Evolutionary conservation across 768 basidiomycete species (phyloP).

Genomic region (Leccinum longicurvipes): DNA sequence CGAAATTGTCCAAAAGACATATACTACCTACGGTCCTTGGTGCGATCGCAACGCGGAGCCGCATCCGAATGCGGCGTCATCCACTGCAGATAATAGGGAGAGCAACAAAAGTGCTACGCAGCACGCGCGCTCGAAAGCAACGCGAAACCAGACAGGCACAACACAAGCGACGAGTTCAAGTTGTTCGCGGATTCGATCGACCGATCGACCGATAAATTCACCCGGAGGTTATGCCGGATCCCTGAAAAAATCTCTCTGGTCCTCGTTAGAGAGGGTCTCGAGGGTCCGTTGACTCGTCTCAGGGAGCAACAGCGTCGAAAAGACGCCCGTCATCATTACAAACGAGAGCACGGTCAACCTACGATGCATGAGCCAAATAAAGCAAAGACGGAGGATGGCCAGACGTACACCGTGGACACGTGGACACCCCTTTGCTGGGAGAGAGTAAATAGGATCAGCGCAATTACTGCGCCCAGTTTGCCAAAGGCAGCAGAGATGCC

Average conservation of each 20-base stretch:
- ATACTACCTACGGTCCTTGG: background rate
- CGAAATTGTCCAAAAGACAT: background rate
- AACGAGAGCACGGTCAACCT: slow-evolving; percentile 70
- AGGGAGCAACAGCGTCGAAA: slow-evolving; percentile 71
- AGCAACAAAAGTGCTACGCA: background rate
- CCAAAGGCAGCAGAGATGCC: slow-evolving; percentile 80
- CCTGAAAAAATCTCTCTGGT: background rate
- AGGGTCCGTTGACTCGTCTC: slow-evolving; percentile 64
- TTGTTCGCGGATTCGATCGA: background rate
- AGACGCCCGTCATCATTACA: slow-evolving; percentile 78
- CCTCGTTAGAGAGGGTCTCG: slow-evolving; percentile 67
- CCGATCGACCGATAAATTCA: background rate
- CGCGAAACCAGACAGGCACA: background rate
- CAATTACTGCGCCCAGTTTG: slow-evolving; percentile 76
- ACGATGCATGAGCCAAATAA: background rate
- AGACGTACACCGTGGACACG: background rate
- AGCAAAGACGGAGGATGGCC: background rate
- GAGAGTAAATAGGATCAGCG: slow-evolving; percentile 46
- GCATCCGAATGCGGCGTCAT: background rate
- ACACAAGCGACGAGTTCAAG: background rate
- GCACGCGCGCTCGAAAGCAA: background rate
- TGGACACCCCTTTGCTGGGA: background rate
- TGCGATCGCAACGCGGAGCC: background rate
- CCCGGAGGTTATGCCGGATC: background rate
- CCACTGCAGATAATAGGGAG: background rate